Evolutionary conservation across 345 rosid species (phyloP).

Genomic region (Streptanthus diversifolius): DNA sequence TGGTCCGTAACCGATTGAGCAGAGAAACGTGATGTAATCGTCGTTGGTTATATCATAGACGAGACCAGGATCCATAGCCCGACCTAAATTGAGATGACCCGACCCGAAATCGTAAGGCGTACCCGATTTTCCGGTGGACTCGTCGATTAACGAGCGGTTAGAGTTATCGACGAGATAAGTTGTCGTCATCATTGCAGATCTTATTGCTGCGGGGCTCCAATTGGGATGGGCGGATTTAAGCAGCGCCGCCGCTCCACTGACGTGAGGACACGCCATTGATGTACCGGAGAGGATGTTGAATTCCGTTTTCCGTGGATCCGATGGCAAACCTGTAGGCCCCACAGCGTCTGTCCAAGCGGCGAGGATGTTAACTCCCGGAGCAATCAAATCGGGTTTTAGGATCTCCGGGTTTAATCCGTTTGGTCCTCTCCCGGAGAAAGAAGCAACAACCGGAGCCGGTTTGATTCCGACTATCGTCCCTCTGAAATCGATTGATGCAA

Average conservation of each 20-base stretch:
- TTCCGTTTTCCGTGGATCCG: conserved; percentile 60
- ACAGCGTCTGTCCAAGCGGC: conserved; percentile 81
- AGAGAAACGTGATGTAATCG: conserved; percentile 66
- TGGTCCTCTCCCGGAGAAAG: conserved; percentile 74
- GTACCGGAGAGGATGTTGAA: conserved; percentile 83
- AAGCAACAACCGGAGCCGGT: conserved; percentile 82
- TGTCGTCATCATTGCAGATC: conserved; percentile 87
- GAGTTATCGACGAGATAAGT: conserved; percentile 53
- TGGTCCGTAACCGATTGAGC: conserved; percentile 64
- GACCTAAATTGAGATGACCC: conserved; percentile 63
- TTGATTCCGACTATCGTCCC: conserved; percentile 73
- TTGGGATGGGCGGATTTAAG: conserved; percentile 74
- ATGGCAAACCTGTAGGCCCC: conserved; percentile 68
- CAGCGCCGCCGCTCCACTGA: conserved; percentile 78
- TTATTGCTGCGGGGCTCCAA: conserved; percentile 73
- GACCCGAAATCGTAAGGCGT: conserved; percentile 67
- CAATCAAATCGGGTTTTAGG: conserved; percentile 77
- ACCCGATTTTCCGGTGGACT: conserved; percentile 60
- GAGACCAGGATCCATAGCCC: conserved; percentile 77
- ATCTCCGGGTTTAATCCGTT: conserved; percentile 72
- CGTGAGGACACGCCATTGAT: conserved; percentile 86
- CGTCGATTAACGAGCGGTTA: conserved; percentile 40
- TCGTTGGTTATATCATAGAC: conserved; percentile 58
- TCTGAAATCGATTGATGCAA: conserved; percentile 60
- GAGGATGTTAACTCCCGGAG: conserved; percentile 55